phyloP scores from a whole-genome alignment of 148 eudicot genomes.

The Vaccinium vitisidaea region DNA sequence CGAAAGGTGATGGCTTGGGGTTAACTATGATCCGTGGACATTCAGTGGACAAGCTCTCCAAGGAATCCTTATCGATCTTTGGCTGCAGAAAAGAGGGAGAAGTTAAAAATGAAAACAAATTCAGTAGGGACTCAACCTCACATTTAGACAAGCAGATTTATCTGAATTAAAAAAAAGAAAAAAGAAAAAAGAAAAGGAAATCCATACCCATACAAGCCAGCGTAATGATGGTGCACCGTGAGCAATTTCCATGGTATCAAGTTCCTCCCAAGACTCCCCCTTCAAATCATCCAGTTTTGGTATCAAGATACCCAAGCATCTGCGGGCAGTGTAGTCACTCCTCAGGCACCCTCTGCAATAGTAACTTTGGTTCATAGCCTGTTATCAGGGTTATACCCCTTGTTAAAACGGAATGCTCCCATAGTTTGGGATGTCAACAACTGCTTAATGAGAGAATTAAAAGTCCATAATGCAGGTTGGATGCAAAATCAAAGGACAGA shows the following conservation, averaged over 20 bases:
- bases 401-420: slow-evolving; percentile 30
- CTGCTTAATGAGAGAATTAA: neutral
- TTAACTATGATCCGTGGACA: slow-evolving; percentile 84
- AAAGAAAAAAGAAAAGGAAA: neutral
- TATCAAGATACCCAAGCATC: slow-evolving; percentile 62
- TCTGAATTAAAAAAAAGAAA: neutral
- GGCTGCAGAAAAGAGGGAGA: slow-evolving; percentile 45
- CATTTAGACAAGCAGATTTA: neutral
- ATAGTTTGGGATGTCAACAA: slow-evolving; percentile 16
- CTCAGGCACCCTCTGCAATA: slow-evolving; percentile 88
- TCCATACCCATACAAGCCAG: slow-evolving; percentile 96
- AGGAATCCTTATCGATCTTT: slow-evolving; percentile 55
- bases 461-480: slow-evolving; percentile 8
- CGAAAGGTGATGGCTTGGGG: slow-evolving; percentile 66
- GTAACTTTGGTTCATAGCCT: slow-evolving; percentile 46
- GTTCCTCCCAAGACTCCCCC: slow-evolving; percentile 98
- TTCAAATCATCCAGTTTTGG: slow-evolving; percentile 57
- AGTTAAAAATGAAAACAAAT: neutral
- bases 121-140: neutral
- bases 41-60: slow-evolving; percentile 60
- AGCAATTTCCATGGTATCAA: slow-evolving; percentile 58
- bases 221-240: slow-evolving; percentile 67
- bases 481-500: slow-evolving; percentile 4
- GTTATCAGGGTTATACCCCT: slow-evolving; percentile 35
- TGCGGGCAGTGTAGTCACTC: slow-evolving; percentile 68